phyloP scores from a whole-genome alignment of 208 protist species.

The Crithidia sp. region DNA sequence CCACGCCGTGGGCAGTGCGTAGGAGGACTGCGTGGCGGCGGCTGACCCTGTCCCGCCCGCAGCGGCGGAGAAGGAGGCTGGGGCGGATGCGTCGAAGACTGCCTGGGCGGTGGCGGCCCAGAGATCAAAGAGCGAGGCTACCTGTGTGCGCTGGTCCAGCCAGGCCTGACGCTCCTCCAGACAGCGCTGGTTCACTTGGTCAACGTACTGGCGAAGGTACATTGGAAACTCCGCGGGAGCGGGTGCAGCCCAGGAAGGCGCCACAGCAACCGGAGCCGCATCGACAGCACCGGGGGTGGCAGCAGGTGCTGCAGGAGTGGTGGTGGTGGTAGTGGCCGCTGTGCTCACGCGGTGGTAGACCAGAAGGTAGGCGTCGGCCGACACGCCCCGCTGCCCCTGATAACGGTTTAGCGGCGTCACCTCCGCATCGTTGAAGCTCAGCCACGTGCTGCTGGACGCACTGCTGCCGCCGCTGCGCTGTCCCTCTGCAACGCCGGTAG shows the following conservation, averaged over 20 bases:
- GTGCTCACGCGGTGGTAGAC: conserved; percentile 58
- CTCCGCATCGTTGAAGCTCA: conserved; percentile 75
- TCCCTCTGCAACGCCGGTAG: not conserved
- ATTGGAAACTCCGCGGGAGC: conserved; percentile 42
- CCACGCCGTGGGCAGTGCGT: conserved; percentile 72
- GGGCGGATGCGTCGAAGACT: conserved; percentile 28
- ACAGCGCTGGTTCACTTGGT: conserved; percentile 39
- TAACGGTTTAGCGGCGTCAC: conserved; percentile 55
- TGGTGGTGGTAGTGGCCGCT: not conserved
- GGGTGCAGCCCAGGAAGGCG: conserved; percentile 19
- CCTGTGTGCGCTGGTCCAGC: conserved; percentile 23
- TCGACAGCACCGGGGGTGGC: not conserved
- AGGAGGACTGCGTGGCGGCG: conserved; percentile 12
- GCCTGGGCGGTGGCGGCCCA: conserved; percentile 42
- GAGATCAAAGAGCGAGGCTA: conserved; percentile 20
- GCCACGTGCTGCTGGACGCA: conserved; percentile 36
- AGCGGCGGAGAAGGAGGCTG: conserved; percentile 11
- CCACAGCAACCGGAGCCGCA: not conserved
- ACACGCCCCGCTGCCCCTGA: conserved; percentile 41
- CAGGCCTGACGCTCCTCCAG: conserved; percentile 30
- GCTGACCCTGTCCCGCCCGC: not conserved
- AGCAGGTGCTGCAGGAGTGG: not conserved
- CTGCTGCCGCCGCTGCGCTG: not conserved
- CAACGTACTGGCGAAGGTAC: conserved; percentile 48
- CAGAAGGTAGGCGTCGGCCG: conserved; percentile 74